Base-by-base conservation (phyloP, 768 basidiomycete genomes). In the Mycena alexandri region DNA sequence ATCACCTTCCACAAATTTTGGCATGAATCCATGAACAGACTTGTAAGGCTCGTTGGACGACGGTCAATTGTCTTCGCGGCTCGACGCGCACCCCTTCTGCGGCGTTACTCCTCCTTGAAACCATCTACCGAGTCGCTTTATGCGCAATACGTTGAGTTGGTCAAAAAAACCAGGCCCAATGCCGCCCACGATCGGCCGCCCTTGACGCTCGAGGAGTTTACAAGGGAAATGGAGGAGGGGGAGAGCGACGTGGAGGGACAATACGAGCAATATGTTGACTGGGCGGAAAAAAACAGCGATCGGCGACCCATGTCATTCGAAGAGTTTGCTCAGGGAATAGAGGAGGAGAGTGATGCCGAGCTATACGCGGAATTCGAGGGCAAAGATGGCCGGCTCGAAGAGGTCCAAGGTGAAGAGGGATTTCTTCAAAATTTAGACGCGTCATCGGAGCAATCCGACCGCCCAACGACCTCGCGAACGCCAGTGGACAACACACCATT, bases 1-100 rank as follows among this genome's bases (percentile, higher is more conserved):
- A 38, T 38, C 14, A 38, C 38, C 38, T 38, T 38, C 25, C 7
- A 14, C 4, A 48, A 68, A 62, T 56, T 55, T 62, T 63, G 66
- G 60, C 41, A 65, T 67, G 66, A 57, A 62, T 59, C 60, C 19
- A 70, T 70, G 69, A 48, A 66, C 44, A 44, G 68, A 58, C 59
- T 71, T 36, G 65, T 43, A 29, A 61, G 69, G 47, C 47, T 71
- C 14, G 48, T 64, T 48, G 36, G 34, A 66, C 69, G 64, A 53
- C 60, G 61, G 5, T 62, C 61, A 12, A 33, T 55, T 21, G 17
- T 53, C 57, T 59, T 71, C 3, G 57, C 48, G 57, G 21, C 62
- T 13, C 65, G 69, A 5, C 65, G 65, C 34, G 2, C 47, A 4
- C 53, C 57, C 11, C 38, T 29, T 22, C n/a, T 67, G 11, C 42